Percentiles rank a stretch among this genome's conserved stretches.
Evolutionary conservation across 1,139 yeast species (phyloP).

Genomic region (Saccharomyces hybrid): DNA sequence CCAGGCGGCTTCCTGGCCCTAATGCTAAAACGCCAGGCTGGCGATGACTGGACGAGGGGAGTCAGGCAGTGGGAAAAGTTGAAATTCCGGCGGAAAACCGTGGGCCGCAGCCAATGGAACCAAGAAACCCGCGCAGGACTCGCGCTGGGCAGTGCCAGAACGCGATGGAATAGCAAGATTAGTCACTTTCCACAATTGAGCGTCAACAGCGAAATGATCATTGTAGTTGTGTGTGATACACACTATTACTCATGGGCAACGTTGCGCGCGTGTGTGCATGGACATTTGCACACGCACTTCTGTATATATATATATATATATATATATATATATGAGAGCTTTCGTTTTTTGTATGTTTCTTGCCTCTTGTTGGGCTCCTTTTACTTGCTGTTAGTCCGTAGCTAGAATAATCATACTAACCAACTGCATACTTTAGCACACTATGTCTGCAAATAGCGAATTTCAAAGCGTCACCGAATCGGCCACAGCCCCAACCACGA

Average conservation of each 20-base stretch:
- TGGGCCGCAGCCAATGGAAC: background rate
- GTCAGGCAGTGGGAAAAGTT: background rate
- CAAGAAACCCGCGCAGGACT: background rate
- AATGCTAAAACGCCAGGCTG: background rate
- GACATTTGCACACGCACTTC: background rate
- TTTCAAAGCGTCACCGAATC: conserved; percentile 7
- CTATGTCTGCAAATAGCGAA: conserved; percentile 3
- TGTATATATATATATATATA: no score
- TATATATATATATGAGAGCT: background rate
- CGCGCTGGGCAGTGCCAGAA: background rate
- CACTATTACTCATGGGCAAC: background rate
- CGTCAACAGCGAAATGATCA: background rate
- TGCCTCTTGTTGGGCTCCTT: background rate
- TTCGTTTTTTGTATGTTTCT: background rate
- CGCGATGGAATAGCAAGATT: background rate
- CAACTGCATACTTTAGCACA: background rate
- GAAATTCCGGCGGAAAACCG: background rate
- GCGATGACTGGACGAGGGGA: background rate
- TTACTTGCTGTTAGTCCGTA: background rate
- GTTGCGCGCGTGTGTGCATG: background rate
- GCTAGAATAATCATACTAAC: background rate
- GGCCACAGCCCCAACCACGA: conserved; percentile 4
- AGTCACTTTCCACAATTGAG: background rate
- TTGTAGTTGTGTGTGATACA: background rate
- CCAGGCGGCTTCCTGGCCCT: background rate